A percentile compares a stretch with the other conserved stretches of the same genome.
Evolutionary conservation across 306 rosid species (phyloP).

Genomic region (Cicer yamashitae): DNA sequence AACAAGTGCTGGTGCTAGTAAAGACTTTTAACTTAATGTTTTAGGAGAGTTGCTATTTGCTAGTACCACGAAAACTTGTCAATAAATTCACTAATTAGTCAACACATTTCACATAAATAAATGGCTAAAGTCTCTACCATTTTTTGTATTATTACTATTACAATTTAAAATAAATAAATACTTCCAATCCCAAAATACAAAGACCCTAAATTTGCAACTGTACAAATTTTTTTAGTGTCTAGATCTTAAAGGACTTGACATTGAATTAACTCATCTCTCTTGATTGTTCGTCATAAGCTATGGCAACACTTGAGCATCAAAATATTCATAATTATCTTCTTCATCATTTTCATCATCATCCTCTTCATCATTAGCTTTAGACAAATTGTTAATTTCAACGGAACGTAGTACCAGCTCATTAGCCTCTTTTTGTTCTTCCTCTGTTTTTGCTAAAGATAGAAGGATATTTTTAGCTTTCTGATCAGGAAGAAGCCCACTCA

Average conservation of each 20-base stretch:
- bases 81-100: background rate
- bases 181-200: constrained; percentile 24
- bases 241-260: constrained; percentile 44
- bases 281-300: background rate
- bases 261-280: constrained; percentile 37
- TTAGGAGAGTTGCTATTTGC: background rate
- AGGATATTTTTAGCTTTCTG: constrained; percentile 87
- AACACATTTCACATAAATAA: background rate
- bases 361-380: constrained; percentile 42
- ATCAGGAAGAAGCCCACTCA: constrained; percentile 69
- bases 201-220: constrained; percentile 39
- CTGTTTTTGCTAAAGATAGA: constrained; percentile 74
- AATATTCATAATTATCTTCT: constrained; percentile 45
- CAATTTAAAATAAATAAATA: no score
- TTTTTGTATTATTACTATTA: background rate
- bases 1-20: no score
- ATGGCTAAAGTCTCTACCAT: background rate
- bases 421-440: constrained; percentile 65
- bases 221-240: constrained; percentile 48
- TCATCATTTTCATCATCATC: constrained; percentile 43
- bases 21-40: background rate
- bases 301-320: constrained; percentile 30
- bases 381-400: constrained; percentile 44
- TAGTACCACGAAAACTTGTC: background rate
- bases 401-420: constrained; percentile 56